Base-by-base conservation (phyloP, 169 alveolate species). In the Plasmodium yoelii region DNA sequence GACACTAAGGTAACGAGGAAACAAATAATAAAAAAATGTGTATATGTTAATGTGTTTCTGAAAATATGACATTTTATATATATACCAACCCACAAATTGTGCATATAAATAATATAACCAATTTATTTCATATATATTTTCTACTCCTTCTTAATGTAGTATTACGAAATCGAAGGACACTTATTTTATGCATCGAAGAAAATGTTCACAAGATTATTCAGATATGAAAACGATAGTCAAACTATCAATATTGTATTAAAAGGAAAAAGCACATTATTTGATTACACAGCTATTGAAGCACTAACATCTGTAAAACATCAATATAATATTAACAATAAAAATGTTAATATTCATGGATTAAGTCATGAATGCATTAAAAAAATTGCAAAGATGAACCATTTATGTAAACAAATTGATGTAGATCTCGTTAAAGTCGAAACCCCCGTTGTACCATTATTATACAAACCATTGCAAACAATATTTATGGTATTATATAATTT, bases 361-460 rank as follows among this genome's bases (percentile, higher is more conserved):
- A 94, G 97, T 88, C 95, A 94, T 67, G 97, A 95, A 15, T 94
- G 97, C 64, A 87, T 93, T 70, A 94, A 94, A 75, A 94, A 93
- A 94, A 94, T 94, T n/a, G 97, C 96, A 5, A 94, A 94, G 92
- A 94, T 94, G 96, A 94, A 94, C 51, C 96, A 94, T 59, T 69
- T 94, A 60, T 73, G 93, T 70, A 82, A 95, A 61, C 95, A 94
- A 84, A 93, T 94, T 92, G 97, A 94, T 57, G 94, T 91, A 80
- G 97, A 94, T 26, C 73, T 94, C 42, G 95, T 94, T 19, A 95
- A 93, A 46, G 84, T 94, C 57, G 94, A 94, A 34, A 80, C 96
- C n/a, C 97, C 97, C 6, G 93, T 92, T 51, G 93, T 94, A 1
- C 97, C 96, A 10, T 84, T 94, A 49, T 77, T 94, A 59, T 94